Evolutionary conservation across 108 stramenopile genomes (phyloP).

Genomic region (Chaetoceros muelleri): DNA sequence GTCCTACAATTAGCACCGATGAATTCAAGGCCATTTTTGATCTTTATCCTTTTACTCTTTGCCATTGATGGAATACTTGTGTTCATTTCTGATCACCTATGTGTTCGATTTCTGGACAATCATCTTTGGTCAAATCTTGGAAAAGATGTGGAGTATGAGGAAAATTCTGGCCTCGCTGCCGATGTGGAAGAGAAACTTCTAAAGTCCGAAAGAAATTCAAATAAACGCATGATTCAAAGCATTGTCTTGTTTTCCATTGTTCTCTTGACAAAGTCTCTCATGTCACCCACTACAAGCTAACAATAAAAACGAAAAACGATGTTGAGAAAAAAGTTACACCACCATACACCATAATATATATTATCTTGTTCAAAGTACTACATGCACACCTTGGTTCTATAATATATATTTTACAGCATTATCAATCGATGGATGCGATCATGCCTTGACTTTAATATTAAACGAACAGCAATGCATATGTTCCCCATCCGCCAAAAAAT

Average conservation of each 20-base stretch:
- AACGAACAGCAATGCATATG: constrained; percentile 87
- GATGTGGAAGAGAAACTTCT: neutral
- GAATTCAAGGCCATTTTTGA: neutral
- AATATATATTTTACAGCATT: no score
- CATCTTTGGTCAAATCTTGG: neutral
- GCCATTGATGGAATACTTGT: neutral
- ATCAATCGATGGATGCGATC: no score
- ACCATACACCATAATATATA: no score
- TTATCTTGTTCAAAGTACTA: no score
- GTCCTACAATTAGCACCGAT: neutral
- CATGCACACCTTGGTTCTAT: no score
- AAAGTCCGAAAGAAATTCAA: neutral
- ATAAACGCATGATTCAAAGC: neutral
- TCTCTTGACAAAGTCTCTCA: no score
- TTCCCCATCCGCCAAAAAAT: constrained; percentile 84
- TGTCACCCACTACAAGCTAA: no score
- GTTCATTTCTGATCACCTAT: neutral
- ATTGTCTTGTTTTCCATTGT: no score
- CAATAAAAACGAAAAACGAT: no score
- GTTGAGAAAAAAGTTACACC: no score
- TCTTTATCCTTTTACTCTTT: neutral
- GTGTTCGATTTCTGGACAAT: neutral
- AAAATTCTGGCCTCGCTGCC: neutral
- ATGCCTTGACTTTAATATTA: constrained; percentile 90
- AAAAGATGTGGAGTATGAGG: neutral